These are phyloP conservation scores for Entonaema liquescens DNA, from an alignment of 495 filamentous ascomycete genomes.

Conservation along the genomic window DNA sequence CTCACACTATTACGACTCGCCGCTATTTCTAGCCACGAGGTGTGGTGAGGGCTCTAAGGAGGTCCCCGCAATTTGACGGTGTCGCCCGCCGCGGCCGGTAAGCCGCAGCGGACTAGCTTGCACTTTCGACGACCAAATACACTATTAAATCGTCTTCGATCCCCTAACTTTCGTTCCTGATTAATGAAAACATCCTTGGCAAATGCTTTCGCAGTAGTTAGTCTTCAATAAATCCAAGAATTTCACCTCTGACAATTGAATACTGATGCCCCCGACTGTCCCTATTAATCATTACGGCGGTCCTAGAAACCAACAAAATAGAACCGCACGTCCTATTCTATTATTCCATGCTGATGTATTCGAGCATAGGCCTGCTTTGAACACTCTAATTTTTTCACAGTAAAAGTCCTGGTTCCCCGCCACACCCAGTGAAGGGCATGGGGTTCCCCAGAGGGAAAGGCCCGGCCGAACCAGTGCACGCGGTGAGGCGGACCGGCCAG, in stretches of 20 bases:
- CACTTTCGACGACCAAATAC: neutral
- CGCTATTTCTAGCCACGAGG: neutral
- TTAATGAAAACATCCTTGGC: conserved; percentile 15
- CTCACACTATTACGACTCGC: neutral
- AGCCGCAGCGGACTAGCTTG: neutral
- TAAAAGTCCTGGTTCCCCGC: conserved; percentile 11
- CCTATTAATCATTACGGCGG: conserved; percentile 14
- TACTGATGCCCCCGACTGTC: conserved; percentile 13
- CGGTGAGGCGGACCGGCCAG: conserved; percentile 11
- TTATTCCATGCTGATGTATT: conserved; percentile 15
- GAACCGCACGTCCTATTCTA: conserved; percentile 14
- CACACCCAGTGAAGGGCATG: conserved; percentile 11
- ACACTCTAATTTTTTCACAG: conserved; percentile 15
- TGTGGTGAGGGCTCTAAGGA: neutral
- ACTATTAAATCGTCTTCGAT: conserved; percentile 3
- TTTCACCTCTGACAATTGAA: conserved; percentile 15
- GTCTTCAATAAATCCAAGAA: conserved; percentile 15
- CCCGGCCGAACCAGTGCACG: conserved; percentile 12
- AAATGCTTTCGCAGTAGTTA: conserved; percentile 15
- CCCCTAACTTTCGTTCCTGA: conserved; percentile 14
- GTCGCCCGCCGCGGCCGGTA: neutral
- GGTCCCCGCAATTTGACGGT: neutral
- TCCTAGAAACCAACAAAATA: conserved; percentile 15
- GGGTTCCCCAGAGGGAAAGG: conserved; percentile 13
- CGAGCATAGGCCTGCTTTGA: conserved; percentile 14